Conservation (phyloP, 2,329 filamentous ascomycete species). For the Pseudomassariella vexata region DNA sequence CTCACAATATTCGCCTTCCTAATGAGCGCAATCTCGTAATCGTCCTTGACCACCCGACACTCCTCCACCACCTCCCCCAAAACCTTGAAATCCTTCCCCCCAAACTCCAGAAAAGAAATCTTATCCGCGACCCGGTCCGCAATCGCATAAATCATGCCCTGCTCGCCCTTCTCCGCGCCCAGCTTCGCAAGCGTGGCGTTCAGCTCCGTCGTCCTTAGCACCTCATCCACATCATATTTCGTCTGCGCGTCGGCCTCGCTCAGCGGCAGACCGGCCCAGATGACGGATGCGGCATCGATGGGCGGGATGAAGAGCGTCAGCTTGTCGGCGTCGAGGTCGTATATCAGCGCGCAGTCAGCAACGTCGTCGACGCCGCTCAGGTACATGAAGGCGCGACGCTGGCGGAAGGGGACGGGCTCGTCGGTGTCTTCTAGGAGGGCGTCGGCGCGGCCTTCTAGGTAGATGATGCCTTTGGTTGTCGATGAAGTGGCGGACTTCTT, state of each 20-base stretch:
- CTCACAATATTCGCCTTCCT: conserved; percentile 67
- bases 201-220: conserved; percentile 66
- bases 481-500: conserved; percentile 56
- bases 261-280: conserved; percentile 88
- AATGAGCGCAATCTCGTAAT: conserved; percentile 69
- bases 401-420: conserved; percentile 72
- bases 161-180: conserved; percentile 26
- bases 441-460: conserved; percentile 79
- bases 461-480: conserved; percentile 84
- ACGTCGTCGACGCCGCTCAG: conserved; percentile 74
- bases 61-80: conserved; percentile 62
- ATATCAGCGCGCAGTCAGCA: conserved; percentile 73
- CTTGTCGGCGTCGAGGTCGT: conserved; percentile 68
- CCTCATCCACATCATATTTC: conserved; percentile 76
- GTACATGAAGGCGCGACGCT: conserved; percentile 93
- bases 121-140: conserved; percentile 68
- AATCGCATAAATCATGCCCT: conserved; percentile 66
- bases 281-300: conserved; percentile 78
- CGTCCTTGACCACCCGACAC: conserved; percentile 65
- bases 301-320: conserved; percentile 89
- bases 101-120: conserved; percentile 66
- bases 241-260: conserved; percentile 67
- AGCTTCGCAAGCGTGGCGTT: conserved; percentile 62
- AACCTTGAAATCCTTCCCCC: conserved; percentile 51
- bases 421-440: conserved; percentile 87